These are phyloP conservation scores for Botrytis galanthina DNA, from an alignment of 2,329 filamentous ascomycete species.

Conservation along the genomic window DNA sequence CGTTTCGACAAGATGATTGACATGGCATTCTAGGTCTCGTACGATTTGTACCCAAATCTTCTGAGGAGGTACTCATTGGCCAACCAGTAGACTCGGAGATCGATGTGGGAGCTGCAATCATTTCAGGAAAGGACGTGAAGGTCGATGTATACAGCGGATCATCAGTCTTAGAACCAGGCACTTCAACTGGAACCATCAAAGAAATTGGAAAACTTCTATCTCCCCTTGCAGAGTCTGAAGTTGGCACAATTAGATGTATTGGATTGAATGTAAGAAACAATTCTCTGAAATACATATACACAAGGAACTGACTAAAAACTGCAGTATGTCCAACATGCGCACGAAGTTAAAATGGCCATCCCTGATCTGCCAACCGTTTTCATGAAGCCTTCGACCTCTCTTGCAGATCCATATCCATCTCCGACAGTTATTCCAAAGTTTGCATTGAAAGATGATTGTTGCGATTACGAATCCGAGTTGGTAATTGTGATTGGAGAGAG, in stretches of 20 bases:
- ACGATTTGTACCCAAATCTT: slow-evolving; percentile 55
- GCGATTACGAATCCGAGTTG: slow-evolving; percentile 52
- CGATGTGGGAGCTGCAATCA: slow-evolving; percentile 57
- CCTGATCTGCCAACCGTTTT: slow-evolving; percentile 44
- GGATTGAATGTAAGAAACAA: slow-evolving; percentile 46
- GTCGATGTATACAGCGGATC: slow-evolving; percentile 57
- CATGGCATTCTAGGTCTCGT: slow-evolving; percentile 50
- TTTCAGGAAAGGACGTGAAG: slow-evolving; percentile 54
- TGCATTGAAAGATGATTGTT: slow-evolving; percentile 44
- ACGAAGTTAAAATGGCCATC: slow-evolving; percentile 45
- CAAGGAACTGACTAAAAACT: neutral
- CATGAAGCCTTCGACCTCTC: slow-evolving; percentile 33
- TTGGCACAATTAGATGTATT: slow-evolving; percentile 50
- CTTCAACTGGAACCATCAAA: slow-evolving; percentile 48
- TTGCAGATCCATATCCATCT: slow-evolving; percentile 36
- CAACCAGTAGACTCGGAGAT: slow-evolving; percentile 49
- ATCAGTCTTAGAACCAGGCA: slow-evolving; percentile 55
- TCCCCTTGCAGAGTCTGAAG: slow-evolving; percentile 44
- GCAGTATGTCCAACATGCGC: slow-evolving; percentile 47
- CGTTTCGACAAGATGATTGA: neutral
- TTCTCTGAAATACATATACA: neutral
- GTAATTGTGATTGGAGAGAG: slow-evolving; percentile 48
- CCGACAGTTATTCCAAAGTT: slow-evolving; percentile 47
- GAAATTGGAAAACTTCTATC: slow-evolving; percentile 46
- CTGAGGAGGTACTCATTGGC: slow-evolving; percentile 52